A percentile compares a stretch with the other conserved stretches of the same genome.
These are phyloP conservation scores for Aspergillus candidus DNA, from an alignment of 2,329 filamentous ascomycete species.

Conservation along the genomic window DNA sequence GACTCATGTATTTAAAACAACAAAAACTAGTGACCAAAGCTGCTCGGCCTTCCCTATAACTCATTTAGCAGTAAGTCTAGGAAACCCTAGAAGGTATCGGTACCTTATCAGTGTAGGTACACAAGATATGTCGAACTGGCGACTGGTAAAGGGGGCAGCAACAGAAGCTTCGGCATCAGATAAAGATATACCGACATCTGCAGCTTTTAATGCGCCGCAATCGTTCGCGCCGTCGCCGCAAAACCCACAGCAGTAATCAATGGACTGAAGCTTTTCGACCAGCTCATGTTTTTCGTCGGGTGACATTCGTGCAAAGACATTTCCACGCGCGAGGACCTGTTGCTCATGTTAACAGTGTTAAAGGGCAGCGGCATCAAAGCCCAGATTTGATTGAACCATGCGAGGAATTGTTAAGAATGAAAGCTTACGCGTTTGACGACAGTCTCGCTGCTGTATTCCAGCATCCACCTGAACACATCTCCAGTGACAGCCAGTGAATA, in stretches of 20 bases:
- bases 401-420: neutral
- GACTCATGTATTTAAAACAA: conserved; percentile 99
- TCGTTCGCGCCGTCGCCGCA: conserved; percentile 98
- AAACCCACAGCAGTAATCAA: conserved; percentile 92
- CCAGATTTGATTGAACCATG: neutral
- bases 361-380: neutral
- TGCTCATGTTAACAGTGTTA: neutral
- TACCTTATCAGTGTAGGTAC: conserved; percentile 85
- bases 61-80: conserved; percentile 11
- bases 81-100: conserved; percentile 10
- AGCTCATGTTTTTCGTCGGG: conserved; percentile 98
- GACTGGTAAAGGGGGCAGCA: conserved; percentile 93
- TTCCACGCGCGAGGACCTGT: conserved; percentile 81
- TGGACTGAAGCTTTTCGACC: conserved; percentile 92
- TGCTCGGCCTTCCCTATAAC: conserved; percentile 73
- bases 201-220: conserved; percentile 92
- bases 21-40: conserved; percentile 97
- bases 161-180: conserved; percentile 97
- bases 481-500: conserved; percentile 87
- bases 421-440: conserved; percentile 63
- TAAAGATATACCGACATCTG: conserved; percentile 93
- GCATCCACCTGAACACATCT: conserved; percentile 92
- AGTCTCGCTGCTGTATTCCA: conserved; percentile 81
- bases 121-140: conserved; percentile 92
- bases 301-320: conserved; percentile 97